Percentiles rank a stretch among this genome's conserved stretches.
Evolutionary conservation across 208 protist species (phyloP).

Genomic region (Trypanosoma melophagium): DNA sequence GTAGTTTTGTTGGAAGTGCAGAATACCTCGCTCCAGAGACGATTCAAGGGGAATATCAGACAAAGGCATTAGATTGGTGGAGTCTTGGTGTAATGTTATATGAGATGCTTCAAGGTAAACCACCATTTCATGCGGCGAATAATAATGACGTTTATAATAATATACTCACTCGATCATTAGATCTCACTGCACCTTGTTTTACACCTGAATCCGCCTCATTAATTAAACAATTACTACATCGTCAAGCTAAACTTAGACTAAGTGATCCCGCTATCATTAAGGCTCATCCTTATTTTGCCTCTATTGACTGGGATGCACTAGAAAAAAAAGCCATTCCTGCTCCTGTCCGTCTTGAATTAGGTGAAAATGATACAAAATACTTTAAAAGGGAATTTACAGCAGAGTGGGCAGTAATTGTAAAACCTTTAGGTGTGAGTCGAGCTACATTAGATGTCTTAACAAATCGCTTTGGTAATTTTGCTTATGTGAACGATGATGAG

Average conservation of each 20-base stretch:
- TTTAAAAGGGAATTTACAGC: conserved; percentile 76
- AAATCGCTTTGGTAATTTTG: conserved; percentile 72
- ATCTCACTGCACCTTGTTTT: conserved; percentile 44
- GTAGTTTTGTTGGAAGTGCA: conserved; percentile 90
- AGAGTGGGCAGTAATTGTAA: conserved; percentile 74
- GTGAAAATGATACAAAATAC: conserved; percentile 59
- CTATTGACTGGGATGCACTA: conserved; percentile 71
- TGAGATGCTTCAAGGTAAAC: conserved; percentile 90
- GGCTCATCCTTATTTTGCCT: conserved; percentile 68
- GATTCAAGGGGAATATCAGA: conserved; percentile 86
- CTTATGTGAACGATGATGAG: conserved; percentile 20
- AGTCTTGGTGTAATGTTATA: conserved; percentile 94
- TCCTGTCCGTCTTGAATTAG: conserved; percentile 49
- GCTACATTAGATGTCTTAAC: conserved; percentile 57
- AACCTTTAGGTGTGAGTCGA: conserved; percentile 34
- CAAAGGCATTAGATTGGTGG: conserved; percentile 97
- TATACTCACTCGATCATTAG: conserved; percentile 54
- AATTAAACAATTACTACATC: conserved; percentile 54
- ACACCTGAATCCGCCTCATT: conserved; percentile 58
- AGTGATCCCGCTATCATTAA: conserved; percentile 44
- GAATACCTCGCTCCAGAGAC: conserved; percentile 93
- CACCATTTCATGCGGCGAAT: conserved; percentile 91
- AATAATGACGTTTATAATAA: conserved; percentile 83
- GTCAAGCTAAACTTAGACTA: conserved; percentile 47
- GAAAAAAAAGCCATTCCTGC: conserved; percentile 38